phyloP scores from a whole-genome alignment of 169 alveolate species.

The Plasmodium relictum region DNA sequence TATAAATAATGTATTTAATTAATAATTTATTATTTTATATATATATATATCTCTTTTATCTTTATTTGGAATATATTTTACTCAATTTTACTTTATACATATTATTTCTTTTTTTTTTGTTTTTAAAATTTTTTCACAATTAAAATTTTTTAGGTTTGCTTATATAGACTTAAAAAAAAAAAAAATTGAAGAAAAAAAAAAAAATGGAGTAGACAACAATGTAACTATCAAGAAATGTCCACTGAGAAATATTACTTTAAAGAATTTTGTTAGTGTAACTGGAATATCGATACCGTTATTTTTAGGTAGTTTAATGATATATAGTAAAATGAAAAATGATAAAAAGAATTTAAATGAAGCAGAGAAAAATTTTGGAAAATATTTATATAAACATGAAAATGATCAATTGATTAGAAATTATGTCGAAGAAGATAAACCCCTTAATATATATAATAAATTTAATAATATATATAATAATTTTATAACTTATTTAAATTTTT shows the following conservation, averaged over 20 bases:
- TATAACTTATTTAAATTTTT: conserved; percentile 40
- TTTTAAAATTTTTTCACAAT: too few species aligned
- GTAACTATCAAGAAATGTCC: conserved; percentile 5
- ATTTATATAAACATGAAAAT: conserved; percentile 49
- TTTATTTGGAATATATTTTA: not conserved
- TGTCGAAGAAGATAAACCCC: conserved; percentile 34
- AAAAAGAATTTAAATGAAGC: conserved; percentile 47
- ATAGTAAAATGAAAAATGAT: conserved; percentile 40
- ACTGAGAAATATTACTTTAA: conserved; percentile 18
- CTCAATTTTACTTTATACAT: not conserved
- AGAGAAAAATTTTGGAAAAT: conserved; percentile 52
- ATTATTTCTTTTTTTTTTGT: not conserved
- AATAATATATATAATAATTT: conserved; percentile 40
- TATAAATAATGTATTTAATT: not conserved
- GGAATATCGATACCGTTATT: conserved; percentile 49
- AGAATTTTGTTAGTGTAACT: conserved; percentile 30
- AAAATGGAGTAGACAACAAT: conserved; percentile 20
- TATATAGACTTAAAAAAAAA: conserved; percentile 34
- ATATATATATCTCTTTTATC: not conserved
- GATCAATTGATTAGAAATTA: not conserved
- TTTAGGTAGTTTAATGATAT: conserved; percentile 41
- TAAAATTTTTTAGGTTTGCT: conserved; percentile 15
- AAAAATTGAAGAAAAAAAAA: conserved; percentile 24
- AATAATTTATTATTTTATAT: conserved; percentile 1
- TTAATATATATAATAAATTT: conserved; percentile 24